Conservation (phyloP, 495 filamentous ascomycete genomes). For the Aspergillus bertholletiae region DNA sequence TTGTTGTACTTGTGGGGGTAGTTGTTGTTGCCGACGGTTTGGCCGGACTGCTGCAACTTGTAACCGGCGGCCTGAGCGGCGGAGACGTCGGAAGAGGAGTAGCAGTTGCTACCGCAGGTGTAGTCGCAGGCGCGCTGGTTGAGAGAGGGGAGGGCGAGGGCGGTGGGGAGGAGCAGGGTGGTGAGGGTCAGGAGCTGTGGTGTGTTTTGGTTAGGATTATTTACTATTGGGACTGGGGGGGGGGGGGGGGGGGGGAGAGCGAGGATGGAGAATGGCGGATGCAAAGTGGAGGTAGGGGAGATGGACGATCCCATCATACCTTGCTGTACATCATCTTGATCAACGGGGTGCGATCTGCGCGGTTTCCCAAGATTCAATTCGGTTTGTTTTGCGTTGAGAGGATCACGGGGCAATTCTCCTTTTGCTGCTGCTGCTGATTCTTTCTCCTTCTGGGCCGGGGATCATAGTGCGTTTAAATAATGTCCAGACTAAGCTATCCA, state of each 20-base stretch:
- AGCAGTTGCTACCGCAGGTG: conserved; percentile 50
- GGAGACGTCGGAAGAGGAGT: conserved; percentile 42
- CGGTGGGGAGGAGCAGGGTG: conserved; percentile 15
- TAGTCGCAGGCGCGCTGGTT: conserved; percentile 28
- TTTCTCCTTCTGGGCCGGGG: neutral
- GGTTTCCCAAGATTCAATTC: neutral
- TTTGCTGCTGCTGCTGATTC: neutral
- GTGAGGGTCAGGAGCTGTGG: conserved; percentile 20
- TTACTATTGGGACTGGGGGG: neutral
- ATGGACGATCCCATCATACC: conserved; percentile 12
- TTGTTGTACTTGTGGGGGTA: conserved; percentile 75
- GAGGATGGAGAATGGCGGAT: too few relatives aligned
- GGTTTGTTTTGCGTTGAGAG: too few relatives aligned
- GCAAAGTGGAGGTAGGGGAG: neutral
- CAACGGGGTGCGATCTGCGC: neutral
- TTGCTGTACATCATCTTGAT: conserved; percentile 29
- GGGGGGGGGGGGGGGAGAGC: neutral
- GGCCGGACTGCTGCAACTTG: conserved; percentile 40
- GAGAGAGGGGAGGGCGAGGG: neutral
- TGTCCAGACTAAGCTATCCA: neutral
- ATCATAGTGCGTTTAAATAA: neutral
- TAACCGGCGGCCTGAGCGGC: conserved; percentile 50
- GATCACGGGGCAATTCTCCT: too few relatives aligned
- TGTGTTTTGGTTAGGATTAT: conserved; percentile 3
- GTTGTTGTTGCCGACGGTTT: conserved; percentile 42